Conservation (phyloP, 257 asterid genomes). For the Anisodus acutangulus region DNA sequence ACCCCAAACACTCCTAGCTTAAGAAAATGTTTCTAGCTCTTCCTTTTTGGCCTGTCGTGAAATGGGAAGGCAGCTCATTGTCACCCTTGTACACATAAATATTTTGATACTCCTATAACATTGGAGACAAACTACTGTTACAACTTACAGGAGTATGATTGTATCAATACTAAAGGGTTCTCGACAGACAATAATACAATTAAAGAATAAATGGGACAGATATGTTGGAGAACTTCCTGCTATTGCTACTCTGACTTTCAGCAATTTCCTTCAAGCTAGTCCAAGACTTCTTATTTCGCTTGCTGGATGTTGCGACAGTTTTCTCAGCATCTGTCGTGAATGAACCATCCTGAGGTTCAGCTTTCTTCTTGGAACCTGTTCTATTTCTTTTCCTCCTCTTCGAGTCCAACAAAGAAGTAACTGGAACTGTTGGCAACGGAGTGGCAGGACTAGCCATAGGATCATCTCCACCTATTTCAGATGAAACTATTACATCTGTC, state of each 20-base stretch:
- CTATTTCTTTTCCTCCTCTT: conserved; percentile 61
- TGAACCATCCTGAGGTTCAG: conserved; percentile 37
- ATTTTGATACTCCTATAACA: too few species aligned
- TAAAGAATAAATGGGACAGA: conserved; percentile 56
- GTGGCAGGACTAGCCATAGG: conserved; percentile 48
- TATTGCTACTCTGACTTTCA: conserved; percentile 46
- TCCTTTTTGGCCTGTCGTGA: too few species aligned
- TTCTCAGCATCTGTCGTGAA: conserved; percentile 40
- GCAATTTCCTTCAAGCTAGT: conserved; percentile 75
- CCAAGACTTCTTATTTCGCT: conserved; percentile 70
- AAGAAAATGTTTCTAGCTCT: too few species aligned
- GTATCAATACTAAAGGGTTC: not conserved
- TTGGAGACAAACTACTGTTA: too few species aligned
- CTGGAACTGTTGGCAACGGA: conserved; percentile 38
- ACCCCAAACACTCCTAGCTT: too few species aligned
- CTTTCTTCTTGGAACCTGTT: conserved; percentile 49
- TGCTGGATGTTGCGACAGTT: conserved; percentile 42
- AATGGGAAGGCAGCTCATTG: too few species aligned
- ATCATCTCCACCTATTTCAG: conserved; percentile 37
- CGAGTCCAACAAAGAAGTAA: conserved; percentile 58
- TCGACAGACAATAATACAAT: not conserved
- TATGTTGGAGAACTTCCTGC: conserved; percentile 39
- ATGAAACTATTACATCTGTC: conserved; percentile 36
- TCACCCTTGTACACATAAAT: too few species aligned
- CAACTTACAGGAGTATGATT: not conserved